Evolutionary conservation across 176 grass and related monocot genomes (phyloP), one percentile per base, ranked within the genome.

Genomic region (Eragrostis curvula): DNA sequence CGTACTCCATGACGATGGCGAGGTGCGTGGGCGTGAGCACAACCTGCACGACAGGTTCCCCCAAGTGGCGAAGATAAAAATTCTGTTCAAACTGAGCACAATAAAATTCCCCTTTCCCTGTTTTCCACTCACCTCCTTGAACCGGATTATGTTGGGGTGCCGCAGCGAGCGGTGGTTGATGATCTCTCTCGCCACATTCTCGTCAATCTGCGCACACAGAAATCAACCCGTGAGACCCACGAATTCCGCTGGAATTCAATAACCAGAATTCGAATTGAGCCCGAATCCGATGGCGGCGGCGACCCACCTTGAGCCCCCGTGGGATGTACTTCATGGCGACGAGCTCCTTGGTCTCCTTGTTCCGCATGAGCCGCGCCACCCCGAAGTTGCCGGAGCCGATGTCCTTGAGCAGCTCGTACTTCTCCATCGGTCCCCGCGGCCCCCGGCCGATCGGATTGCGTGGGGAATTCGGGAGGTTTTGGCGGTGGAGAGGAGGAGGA

Each of bases 311-410:
- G 58, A 87, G 88, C 25, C 94, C 94, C 30, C 94, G 78, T 3
- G 91, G 86, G 68, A 97, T 93, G 86, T 93, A 93, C 73, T 97
- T 97, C 88, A 93, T 93, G 81, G 91, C 94, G 69, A 97, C 94
- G 39, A 97, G 91, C 91, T 97, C 94, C 82, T 89, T 97, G 59
- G 91, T 97, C 58, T 97, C 94, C 72, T 70, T 97, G 84, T 97
- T 83, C 25, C 88, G 81, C 94, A 97, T 97, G 84, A 97, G 80
- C 23, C 88, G 86, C 30, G 94, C 90, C 21, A 97, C 94, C 13
- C 91, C 94, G 64, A 91, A 97, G 83, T 97, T 97, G 45, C 94
- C 94, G 11, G 90, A 73, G 30, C 94, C 94, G 73, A 97, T 90
- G 77, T 97, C 94, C 71, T 88, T 97, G 61, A 97, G 70, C 14